Evolutionary conservation across 441 rosid species (phyloP), one percentile per base, ranked within the genome.

Genomic region (Arabidopsis lyrata): DNA sequence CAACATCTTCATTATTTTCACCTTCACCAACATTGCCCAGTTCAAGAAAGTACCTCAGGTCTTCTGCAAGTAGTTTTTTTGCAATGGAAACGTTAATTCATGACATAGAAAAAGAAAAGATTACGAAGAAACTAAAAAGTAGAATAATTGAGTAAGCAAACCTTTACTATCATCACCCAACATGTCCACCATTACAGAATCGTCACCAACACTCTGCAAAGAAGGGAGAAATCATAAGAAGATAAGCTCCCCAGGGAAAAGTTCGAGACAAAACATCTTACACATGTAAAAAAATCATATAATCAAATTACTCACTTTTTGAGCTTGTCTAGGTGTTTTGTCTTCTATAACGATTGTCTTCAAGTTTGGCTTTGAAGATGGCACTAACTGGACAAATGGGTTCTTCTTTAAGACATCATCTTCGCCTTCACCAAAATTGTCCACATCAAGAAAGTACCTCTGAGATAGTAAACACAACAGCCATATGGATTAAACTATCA

Each of bases 401-500:
- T 94, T 92, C 77, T 85, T 84, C 78, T 86, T 84, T 22, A 94
- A 80, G 27, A 84, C 44, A 70, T 29, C 0, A 29, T 29, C 31
- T 29, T 29, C 31, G 31, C 31, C 90, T 49, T 88, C 92, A 39
- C 59, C 77, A 49, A 35, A 86, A 70, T 83, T 75, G 76, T 87
- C 95, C 41, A 84, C 97, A 0, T 83, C 97, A 45, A 90, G 87
- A 63, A 90, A 89, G 81, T 80, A 92, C 72, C 76, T 84, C 93
- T 90, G 72, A 58, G 29, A 78, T 12, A 80, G 29, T 2, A 63
- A 53, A 54, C 1, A 42, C 24, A 71, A 59, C 35, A 70, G 20
- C 12, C 8, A 58, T 39, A 53, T 54, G 61, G 27, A 12, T 5
- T 27, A 41, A 58, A 22, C 29, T 38, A 60, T 38, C 41, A 70